phyloP scores from a whole-genome alignment of 805 yeast species.

The Saturnispora ahearnii region DNA sequence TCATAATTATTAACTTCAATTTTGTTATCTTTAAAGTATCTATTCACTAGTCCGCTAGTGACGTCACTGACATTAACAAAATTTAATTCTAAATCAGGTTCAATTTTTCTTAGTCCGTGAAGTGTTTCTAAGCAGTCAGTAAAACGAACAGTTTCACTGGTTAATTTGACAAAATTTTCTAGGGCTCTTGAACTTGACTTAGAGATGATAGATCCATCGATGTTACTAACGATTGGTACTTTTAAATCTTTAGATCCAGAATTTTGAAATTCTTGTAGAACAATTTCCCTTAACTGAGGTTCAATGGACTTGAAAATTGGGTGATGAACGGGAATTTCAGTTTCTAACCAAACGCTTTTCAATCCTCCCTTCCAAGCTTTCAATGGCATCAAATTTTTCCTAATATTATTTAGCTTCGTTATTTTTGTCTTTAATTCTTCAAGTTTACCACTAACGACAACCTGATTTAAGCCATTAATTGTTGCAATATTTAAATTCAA shows the following conservation, averaged over 20 bases:
- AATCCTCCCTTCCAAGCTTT: conserved; percentile 21
- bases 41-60: conserved; percentile 21
- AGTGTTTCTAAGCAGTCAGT: conserved; percentile 25
- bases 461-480: conserved; percentile 27
- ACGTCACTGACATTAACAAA: conserved; percentile 26
- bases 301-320: conserved; percentile 24
- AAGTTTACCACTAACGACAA: conserved; percentile 26
- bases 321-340: conserved; percentile 29
- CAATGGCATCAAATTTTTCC: conserved; percentile 11
- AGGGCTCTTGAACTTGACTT: conserved; percentile 17
- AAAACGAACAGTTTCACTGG: conserved; percentile 28
- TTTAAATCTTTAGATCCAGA: conserved; percentile 10
- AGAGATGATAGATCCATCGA: conserved; percentile 20
- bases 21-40: conserved; percentile 17
- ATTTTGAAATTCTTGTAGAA: conserved; percentile 9
- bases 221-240: conserved; percentile 25
- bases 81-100: conserved; percentile 10
- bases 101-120: neutral
- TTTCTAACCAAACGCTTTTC: conserved; percentile 22
- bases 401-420: conserved; percentile 9
- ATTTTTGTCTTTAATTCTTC: conserved; percentile 14
- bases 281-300: conserved; percentile 14
- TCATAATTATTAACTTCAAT: conserved; percentile 5
- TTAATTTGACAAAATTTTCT: conserved; percentile 23
- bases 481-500: conserved; percentile 23